Evolutionary conservation across 331 rosid genomes (phyloP), one percentile per base, ranked within the genome.

Genomic region (Rosa hybrid): DNA sequence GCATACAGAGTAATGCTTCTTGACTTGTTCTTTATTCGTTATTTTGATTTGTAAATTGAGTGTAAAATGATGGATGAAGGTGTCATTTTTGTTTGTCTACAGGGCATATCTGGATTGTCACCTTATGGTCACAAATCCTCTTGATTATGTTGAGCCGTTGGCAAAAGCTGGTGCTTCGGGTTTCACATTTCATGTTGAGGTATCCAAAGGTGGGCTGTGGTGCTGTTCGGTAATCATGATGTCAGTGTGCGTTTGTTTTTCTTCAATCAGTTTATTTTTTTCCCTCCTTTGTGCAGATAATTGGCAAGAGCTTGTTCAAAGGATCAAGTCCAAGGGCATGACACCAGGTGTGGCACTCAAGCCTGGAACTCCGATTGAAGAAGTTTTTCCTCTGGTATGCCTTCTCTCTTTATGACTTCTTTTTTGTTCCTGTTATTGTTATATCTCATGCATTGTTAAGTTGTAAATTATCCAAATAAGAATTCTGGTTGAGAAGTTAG

Each of bases 111-210:
- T 96, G 77, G 99, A 96, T 82, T 96, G 98, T 75, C 99, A 96
- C 84, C 97, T 96, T 69, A 91, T 91, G 96, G 96, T 91, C 72
- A 91, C 96, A 2, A 91, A 91, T 82, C 96, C 96, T 34, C 82
- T 89, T 79, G 96, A 91, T 85, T 91, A 91, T 68, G 90, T 93
- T 81, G 97, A 96, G 75, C 91, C 97, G 72, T 44, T 96, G 81
- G 92, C 85, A 73, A 93, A 83, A 86, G 98, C 99, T 68, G 98
- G 98, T 76, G 98, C 99, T 81, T 96, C 98, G 10, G 98, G 98
- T 75, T 93, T 93, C 80, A 96, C 99, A 44, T 96, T 96, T 84
- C 99, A 96, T 56, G 86, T 90, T 12, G 99, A 96, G 90, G 81
- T 87, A 75, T 83, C 98, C 59, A 91, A 88, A 90, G 93, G 99